Conservation (phyloP, 805 yeast genomes). For the Tetrapisispora pingtungensis region DNA sequence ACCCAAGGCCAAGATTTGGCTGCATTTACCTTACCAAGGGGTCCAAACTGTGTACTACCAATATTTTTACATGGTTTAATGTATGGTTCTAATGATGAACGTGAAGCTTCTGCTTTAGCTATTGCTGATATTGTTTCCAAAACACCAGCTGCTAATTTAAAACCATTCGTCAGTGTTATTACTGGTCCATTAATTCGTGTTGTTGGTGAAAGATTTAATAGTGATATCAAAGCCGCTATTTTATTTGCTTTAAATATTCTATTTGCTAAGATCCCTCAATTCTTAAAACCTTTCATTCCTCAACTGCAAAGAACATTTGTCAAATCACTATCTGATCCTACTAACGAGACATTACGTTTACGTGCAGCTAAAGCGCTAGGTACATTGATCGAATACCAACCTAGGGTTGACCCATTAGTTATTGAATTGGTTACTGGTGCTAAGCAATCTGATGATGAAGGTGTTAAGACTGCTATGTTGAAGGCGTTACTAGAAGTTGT, state of each 20-base stretch:
- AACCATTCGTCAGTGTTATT: slow-evolving; percentile 82
- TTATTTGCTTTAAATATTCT: slow-evolving; percentile 71
- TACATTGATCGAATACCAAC: slow-evolving; percentile 76
- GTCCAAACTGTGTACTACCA: slow-evolving; percentile 83
- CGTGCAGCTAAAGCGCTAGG: slow-evolving; percentile 90
- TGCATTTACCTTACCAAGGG: slow-evolving; percentile 64
- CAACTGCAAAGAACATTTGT: slow-evolving; percentile 96
- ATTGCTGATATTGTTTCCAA: slow-evolving; percentile 79
- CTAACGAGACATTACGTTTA: slow-evolving; percentile 60
- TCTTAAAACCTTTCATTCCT: slow-evolving; percentile 90
- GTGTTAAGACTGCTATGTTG: slow-evolving; percentile 77
- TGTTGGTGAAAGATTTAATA: slow-evolving; percentile 86
- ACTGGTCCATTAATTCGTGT: slow-evolving; percentile 98
- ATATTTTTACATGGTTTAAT: slow-evolving; percentile 89
- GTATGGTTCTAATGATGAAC: slow-evolving; percentile 79
- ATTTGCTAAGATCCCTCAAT: slow-evolving; percentile 76
- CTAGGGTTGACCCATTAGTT: slow-evolving; percentile 87
- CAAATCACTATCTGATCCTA: slow-evolving; percentile 72
- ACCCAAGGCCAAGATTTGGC: slow-evolving; percentile 53
- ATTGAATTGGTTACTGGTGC: slow-evolving; percentile 75
- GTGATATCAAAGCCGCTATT: slow-evolving; percentile 93
- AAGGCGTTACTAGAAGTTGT: slow-evolving; percentile 79
- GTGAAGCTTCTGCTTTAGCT: slow-evolving; percentile 80
- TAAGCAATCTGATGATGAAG: slow-evolving; percentile 49
- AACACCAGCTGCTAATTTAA: slow-evolving; percentile 73